Evolutionary conservation across 352 stramenopile genomes (phyloP), one percentile per base, ranked within the genome.

Genomic region (Phytopythium vexans): DNA sequence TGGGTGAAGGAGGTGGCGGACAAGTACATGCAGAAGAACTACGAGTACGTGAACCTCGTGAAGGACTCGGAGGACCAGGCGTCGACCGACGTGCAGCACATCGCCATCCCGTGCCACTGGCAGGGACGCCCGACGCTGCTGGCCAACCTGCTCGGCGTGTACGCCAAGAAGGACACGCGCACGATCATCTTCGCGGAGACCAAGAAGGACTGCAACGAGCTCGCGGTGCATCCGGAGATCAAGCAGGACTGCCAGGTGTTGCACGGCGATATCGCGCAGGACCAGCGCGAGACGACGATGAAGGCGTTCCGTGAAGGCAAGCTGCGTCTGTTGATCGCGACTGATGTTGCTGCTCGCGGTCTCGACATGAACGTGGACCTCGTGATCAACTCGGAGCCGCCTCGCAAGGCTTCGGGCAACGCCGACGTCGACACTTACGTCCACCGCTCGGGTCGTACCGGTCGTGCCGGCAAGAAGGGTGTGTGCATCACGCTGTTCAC

Each of bases 291-390:
- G 68, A 89, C 93, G 14, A 99, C 96, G 32, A 96, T 99, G 69
- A 92, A 97, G 62, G 93, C 95, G 4, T 99, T 99, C 85, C 89
- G 96, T 37, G 82, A 97, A 9, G 96, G 96, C 50, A 82, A 86
- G 34, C 89, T 99, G 62, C 92, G 95, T 64, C 80, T 98, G 38
- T 68, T 99, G 44, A 97, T 99, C 39, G 96, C 96, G 4, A 99
- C 96, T 3, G 96, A 99, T 74, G 94, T 99, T 37, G 95, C 96
- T 31, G 95, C 96, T 12, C 84, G 96, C 63, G 96, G 96, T 62
- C 91, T 99, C 52, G 97, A 99, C 72, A 98, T 99, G 74, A 95
- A 98, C 57, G 86, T 97, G 9, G 93, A 98, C 56, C 82, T 99
- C 15, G 95, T 99, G 14, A 95, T 99, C 61, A 97, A 98, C 64